Evolutionary conservation across 257 asterid species (phyloP).

Genomic region (Salvia hispanica): DNA sequence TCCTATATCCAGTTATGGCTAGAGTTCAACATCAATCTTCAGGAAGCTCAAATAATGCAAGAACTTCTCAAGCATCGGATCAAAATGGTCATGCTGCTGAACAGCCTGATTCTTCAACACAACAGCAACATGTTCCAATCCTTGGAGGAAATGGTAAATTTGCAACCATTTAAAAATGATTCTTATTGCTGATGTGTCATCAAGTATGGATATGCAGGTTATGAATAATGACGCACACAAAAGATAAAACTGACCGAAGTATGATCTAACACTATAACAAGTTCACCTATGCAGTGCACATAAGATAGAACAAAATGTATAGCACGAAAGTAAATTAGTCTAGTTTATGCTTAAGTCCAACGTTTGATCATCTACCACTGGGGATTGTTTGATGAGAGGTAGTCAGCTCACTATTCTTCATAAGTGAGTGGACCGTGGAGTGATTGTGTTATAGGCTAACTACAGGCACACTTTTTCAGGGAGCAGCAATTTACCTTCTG

Average conservation of each 20-base stretch:
- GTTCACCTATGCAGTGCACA: not conserved
- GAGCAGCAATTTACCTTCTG: conserved; percentile 39
- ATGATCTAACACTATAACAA: not conserved
- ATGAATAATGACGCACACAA: no score
- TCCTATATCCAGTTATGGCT: conserved; percentile 75
- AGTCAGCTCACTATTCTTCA: conserved; percentile 4
- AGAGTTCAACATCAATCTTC: conserved; percentile 62
- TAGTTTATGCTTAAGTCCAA: not conserved
- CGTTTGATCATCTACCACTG: not conserved
- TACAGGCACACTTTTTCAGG: conserved; percentile 39
- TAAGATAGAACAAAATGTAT: not conserved
- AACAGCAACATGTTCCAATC: conserved; percentile 41
- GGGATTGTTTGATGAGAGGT: not conserved
- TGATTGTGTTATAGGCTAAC: conserved; percentile 18
- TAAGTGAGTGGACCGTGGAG: not conserved
- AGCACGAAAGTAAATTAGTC: not conserved
- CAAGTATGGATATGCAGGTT: conserved; percentile 4
- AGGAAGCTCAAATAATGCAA: conserved; percentile 42
- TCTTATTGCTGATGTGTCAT: conserved; percentile 11
- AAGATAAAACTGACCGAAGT: not conserved
- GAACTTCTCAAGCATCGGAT: conserved; percentile 55
- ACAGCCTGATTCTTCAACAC: conserved; percentile 41
- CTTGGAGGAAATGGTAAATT: conserved; percentile 48
- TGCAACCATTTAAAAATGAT: not conserved
- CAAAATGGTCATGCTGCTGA: conserved; percentile 38